Evolutionary conservation across 2,329 filamentous ascomycete genomes (phyloP).

Genomic region (Phialophora macrospora): DNA sequence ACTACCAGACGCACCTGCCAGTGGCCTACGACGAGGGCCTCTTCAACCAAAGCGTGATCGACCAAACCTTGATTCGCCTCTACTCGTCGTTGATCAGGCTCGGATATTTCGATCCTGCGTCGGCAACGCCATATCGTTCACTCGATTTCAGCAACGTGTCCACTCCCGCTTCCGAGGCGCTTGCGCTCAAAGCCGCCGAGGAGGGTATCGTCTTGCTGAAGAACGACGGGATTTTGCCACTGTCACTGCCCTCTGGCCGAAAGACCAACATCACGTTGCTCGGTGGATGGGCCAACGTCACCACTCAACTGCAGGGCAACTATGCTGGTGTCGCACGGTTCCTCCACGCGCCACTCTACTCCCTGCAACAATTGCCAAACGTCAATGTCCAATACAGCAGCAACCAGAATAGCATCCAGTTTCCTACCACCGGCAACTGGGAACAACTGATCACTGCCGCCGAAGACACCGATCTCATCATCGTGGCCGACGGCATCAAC

Average conservation of each 20-base stretch:
- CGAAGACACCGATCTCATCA: slow-evolving; percentile 45
- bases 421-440: slow-evolving; percentile 44
- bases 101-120: slow-evolving; percentile 59
- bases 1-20: slow-evolving; percentile 54
- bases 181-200: slow-evolving; percentile 60
- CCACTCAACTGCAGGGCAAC: slow-evolving; percentile 63
- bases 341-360: slow-evolving; percentile 59
- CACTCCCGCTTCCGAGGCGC: slow-evolving; percentile 57
- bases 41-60: slow-evolving; percentile 54
- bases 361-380: slow-evolving; percentile 53
- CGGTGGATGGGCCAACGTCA: slow-evolving; percentile 64
- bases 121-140: slow-evolving; percentile 54
- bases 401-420: slow-evolving; percentile 38
- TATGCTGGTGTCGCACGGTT: slow-evolving; percentile 64
- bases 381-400: slow-evolving; percentile 53
- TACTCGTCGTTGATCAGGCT: slow-evolving; percentile 57
- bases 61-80: slow-evolving; percentile 54
- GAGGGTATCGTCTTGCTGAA: slow-evolving; percentile 58
- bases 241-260: slow-evolving; percentile 45
- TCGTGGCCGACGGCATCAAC: slow-evolving; percentile 52
- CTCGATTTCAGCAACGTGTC: slow-evolving; percentile 63
- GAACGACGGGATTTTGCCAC: slow-evolving; percentile 57
- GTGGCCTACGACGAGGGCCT: slow-evolving; percentile 51
- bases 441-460: slow-evolving; percentile 45
- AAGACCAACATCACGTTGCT: slow-evolving; percentile 58